Evolutionary conservation across 495 filamentous ascomycete genomes (phyloP), one percentile per base, ranked within the genome.

Genomic region (Talaromyces wortmannii): DNA sequence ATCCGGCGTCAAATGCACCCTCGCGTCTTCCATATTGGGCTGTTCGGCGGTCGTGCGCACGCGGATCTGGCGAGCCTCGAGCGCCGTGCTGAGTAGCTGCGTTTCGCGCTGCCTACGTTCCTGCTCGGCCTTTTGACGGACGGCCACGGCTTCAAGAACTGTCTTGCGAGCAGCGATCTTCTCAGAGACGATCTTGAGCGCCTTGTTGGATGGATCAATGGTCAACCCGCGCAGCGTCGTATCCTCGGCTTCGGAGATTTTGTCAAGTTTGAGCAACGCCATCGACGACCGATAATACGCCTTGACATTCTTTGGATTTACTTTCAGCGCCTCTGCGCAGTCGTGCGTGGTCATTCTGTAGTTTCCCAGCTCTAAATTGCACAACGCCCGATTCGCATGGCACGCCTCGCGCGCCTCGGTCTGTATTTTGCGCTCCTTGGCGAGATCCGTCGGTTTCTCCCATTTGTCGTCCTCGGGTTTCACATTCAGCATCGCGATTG

Each of bases 371-470:
- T 89, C 83, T 46, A 97, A 72, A 68, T 97, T 87, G 65, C 90
- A 94, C 18, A 92, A 78, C 2, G 94, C 89, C 44, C 94, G 85
- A 67, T 97, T 97, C 61, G 86, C 83, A 63, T 89, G 84, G 52
- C 89, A 88, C 3, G 83, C 79, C 66, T 95, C 90, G 53, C 91
- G 79, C 50, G 88, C 71, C 50, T 74, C 64, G 45, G 70, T 73
- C 59, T 90, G 79, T 42, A 81, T 70, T 53, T 77, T 70, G 33
- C 75, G 62, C 59, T 91, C 86, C 51, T 78, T 77, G 4, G 76
- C 57, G 12, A 66, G 59, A 50, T 80, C 72, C 43, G 71, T 62
- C 3, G 70, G 71, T 61, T 76, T 65, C 29, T 72, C 67, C 65
- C 71, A 74, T 54, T 76, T 72, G 45, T 88, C 81, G 58, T 83